Base-by-base conservation (phyloP, 192 early-diverging fungal genomes). In the Entophlyctis luteolus region DNA sequence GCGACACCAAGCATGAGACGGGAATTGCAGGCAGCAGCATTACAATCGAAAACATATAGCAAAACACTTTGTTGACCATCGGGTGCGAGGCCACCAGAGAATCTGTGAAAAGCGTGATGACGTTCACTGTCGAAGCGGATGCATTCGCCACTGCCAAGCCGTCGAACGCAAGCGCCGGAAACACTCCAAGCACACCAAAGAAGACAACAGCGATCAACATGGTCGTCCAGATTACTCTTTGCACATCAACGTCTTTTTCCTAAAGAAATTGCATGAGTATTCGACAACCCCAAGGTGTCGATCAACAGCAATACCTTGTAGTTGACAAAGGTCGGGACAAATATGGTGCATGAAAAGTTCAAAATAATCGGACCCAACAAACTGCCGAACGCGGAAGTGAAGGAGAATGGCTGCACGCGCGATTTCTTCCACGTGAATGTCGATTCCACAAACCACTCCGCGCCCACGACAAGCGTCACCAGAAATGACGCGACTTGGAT, bases 241-340 rank as follows among this genome's bases (percentile, higher is more conserved):
- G 83, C 3, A 72, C 78, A 65, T 76, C 84, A 3, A 85, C 79
- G 42, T 70, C 66, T 20, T 72, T 72, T 59, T 66, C 62, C 80
- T 81, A 38, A 29, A 35, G 55, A 1, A 48, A 20, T 10, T 56
- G 55, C 16, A 34, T 33, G 22, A 48, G 25, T 72, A 71, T 23
- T n/a, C 28, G 35, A 1, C 71, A 18, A 22, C 16, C 25, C 12
- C 18, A 27, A 48, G 22, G 32, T 72, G 38, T 4, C 49, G 22
- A 22, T 14, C 32, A 29, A 37, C 45, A 53, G 20, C 23, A 28
- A 48, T 27, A 82, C 79, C 73, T 85, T 85, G n/a, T 84, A 62
- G 54, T 85, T 85, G 28, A 85, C 74, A 81, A 81, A 85, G 20
- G 72, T 73, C 48, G 83, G 83, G 1, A 85, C 75, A 29, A 84